Percentiles rank a stretch among this genome's conserved stretches.
These are phyloP conservation scores for Botrytis pseudocinerea DNA, from an alignment of 2,329 filamentous ascomycete genomes.

Conservation along the genomic window DNA sequence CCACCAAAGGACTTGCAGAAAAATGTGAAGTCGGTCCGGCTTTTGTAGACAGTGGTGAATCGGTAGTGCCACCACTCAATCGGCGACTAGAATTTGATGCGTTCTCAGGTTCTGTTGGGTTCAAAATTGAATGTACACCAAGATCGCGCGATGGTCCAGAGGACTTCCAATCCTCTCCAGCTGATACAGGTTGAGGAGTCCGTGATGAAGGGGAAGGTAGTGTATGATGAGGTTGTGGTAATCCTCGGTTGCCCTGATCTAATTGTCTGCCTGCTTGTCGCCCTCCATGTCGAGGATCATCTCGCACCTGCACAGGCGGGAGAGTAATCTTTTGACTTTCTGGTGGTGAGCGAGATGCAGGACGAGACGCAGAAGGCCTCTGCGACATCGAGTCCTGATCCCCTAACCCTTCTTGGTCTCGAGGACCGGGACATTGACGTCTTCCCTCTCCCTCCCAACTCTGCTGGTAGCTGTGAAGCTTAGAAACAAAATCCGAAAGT, in stretches of 20 bases:
- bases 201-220: constrained; percentile 33
- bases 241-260: constrained; percentile 33
- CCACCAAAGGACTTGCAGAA: constrained; percentile 33
- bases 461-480: constrained; percentile 42
- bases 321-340: constrained; percentile 40
- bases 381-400: constrained; percentile 66
- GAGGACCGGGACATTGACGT: constrained; percentile 60
- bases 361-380: constrained; percentile 57
- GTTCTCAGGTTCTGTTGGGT: constrained; percentile 39
- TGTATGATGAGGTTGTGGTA: constrained; percentile 27
- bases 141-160: constrained; percentile 38
- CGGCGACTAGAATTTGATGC: constrained; percentile 29
- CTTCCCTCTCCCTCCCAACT: constrained; percentile 42
- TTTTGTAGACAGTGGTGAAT: constrained; percentile 33
- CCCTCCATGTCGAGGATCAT: constrained; percentile 37
- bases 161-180: constrained; percentile 34
- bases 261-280: constrained; percentile 34
- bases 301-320: constrained; percentile 41
- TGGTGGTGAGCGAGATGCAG: constrained; percentile 50
- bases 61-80: constrained; percentile 30
- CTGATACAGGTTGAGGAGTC: constrained; percentile 25
- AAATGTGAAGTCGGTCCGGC: constrained; percentile 31
- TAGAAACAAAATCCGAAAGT: constrained; percentile 40
- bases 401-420: constrained; percentile 53
- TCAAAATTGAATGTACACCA: constrained; percentile 43